Evolutionary conservation across 2,329 filamentous ascomycete genomes (phyloP).

Genomic region (Sporothrix sp.): DNA sequence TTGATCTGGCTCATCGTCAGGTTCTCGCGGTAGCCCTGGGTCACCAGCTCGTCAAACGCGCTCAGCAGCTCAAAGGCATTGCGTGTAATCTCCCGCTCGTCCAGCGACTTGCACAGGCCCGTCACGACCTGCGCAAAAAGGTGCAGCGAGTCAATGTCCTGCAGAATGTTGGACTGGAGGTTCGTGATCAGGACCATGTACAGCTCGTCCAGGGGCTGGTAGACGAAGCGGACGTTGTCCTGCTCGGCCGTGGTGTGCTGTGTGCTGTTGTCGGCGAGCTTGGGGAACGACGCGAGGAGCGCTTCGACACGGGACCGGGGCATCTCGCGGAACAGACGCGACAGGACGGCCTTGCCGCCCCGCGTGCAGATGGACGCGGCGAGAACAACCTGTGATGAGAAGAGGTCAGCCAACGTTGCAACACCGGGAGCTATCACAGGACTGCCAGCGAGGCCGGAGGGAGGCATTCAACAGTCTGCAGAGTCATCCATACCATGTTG

Average conservation of each 20-base stretch:
- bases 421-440: neutral
- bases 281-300: conserved; percentile 91
- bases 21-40: conserved; percentile 91
- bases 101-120: conserved; percentile 89
- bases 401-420: neutral
- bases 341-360: conserved; percentile 95
- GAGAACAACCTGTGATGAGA: conserved; percentile 73
- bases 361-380: conserved; percentile 98
- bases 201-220: conserved; percentile 96
- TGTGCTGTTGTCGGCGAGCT: conserved; percentile 88
- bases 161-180: conserved; percentile 96
- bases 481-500: conserved; percentile 9
- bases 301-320: conserved; percentile 93
- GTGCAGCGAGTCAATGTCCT: conserved; percentile 97
- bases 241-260: conserved; percentile 98
- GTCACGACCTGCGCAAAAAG: conserved; percentile 95
- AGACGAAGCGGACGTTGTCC: conserved; percentile 98
- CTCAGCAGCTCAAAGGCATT: conserved; percentile 95
- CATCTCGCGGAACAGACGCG: conserved; percentile 96
- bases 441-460: neutral
- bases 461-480: neutral
- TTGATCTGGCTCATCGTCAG: conserved; percentile 95
- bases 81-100: conserved; percentile 88
- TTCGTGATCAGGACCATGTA: conserved; percentile 99
- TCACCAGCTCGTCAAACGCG: conserved; percentile 95